Evolutionary conservation across 169 alveolate species (phyloP).

Genomic region (Toxoplasma gondii): DNA sequence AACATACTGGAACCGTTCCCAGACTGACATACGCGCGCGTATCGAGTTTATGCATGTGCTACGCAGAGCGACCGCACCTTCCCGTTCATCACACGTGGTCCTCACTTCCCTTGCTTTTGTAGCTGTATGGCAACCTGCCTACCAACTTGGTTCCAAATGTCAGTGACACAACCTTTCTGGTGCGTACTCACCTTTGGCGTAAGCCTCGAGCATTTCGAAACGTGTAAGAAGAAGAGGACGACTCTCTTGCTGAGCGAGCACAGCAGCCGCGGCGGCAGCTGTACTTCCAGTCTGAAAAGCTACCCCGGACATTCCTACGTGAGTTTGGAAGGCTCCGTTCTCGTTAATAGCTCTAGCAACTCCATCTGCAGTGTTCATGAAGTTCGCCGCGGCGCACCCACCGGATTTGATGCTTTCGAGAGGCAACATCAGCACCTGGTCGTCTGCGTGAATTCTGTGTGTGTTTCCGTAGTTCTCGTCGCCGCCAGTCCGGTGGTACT

Average conservation of each 20-base stretch:
- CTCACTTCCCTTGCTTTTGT: too few relatives aligned
- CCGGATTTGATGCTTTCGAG: not conserved
- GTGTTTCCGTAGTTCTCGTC: not conserved
- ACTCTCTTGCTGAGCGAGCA: conserved; percentile 50
- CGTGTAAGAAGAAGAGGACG: conserved; percentile 53
- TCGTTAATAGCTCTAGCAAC: not conserved
- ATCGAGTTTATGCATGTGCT: too few relatives aligned
- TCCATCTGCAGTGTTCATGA: not conserved
- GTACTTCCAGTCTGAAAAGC: not conserved
- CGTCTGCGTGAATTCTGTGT: not conserved
- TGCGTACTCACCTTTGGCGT: conserved; percentile 30
- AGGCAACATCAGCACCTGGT: not conserved
- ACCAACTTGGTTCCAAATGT: too few relatives aligned
- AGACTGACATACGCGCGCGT: too few relatives aligned
- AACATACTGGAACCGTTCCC: too few relatives aligned
- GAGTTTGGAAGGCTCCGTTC: not conserved
- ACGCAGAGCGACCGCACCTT: too few relatives aligned
- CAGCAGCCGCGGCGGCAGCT: conserved; percentile 59
- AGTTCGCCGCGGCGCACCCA: not conserved
- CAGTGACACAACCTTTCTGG: too few relatives aligned
- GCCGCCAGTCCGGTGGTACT: not conserved
- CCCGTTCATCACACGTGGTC: too few relatives aligned
- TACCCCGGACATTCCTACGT: not conserved
- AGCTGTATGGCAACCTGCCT: too few relatives aligned
- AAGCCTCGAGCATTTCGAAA: conserved; percentile 55